A percentile compares a stretch with the other conserved stretches of the same genome.
Evolutionary conservation across 2,329 filamentous ascomycete species (phyloP).

Genomic region (Verticillium nonalfalfae): DNA sequence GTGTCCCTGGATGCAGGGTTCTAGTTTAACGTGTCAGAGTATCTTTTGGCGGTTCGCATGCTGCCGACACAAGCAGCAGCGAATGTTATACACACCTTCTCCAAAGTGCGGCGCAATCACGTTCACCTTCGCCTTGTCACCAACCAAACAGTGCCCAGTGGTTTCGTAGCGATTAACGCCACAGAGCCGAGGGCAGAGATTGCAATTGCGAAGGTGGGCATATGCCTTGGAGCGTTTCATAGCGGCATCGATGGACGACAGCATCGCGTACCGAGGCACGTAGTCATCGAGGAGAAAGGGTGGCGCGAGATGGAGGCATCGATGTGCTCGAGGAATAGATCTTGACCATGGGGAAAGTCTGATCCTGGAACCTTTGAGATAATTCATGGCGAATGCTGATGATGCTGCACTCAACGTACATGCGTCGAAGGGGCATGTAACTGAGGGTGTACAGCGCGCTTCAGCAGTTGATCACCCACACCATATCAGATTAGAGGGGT

Average conservation of each 20-base stretch:
- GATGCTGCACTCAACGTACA: neutral
- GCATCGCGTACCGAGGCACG: constrained; percentile 62
- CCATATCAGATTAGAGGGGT: no score
- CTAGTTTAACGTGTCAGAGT: constrained; percentile 25
- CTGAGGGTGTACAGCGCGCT: no score
- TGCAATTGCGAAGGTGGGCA: constrained; percentile 70
- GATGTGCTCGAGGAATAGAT: neutral
- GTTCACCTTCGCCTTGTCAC: constrained; percentile 70
- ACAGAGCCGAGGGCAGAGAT: constrained; percentile 72
- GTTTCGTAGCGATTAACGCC: constrained; percentile 76
- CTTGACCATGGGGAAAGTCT: neutral
- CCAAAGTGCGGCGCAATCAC: constrained; percentile 83
- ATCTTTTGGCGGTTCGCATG: neutral
- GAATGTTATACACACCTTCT: constrained; percentile 45
- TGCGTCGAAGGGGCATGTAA: neutral
- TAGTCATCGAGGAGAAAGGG: constrained; percentile 71
- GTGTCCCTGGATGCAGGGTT: constrained; percentile 78
- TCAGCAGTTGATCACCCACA: no score
- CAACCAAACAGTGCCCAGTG: constrained; percentile 73
- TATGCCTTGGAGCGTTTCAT: constrained; percentile 71
- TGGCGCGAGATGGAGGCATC: constrained; percentile 45
- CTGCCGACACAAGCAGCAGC: neutral
- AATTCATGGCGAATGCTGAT: neutral
- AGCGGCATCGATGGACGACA: constrained; percentile 61
- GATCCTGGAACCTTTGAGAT: neutral